Conservation (phyloP, 208 protist species). For the Crithidia bombi region DNA sequence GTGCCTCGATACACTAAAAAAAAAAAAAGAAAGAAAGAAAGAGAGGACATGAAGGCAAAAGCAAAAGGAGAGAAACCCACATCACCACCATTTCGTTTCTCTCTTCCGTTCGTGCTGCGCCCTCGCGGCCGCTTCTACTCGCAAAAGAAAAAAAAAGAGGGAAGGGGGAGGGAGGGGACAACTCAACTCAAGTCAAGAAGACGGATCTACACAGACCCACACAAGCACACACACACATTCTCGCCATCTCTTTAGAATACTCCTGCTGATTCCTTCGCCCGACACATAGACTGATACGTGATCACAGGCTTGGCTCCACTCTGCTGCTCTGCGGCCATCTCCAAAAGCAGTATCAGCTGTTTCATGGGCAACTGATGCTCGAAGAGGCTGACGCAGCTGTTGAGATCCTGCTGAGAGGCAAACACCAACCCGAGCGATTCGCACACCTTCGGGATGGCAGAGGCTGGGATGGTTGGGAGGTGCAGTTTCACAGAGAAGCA, state of each 20-base stretch:
- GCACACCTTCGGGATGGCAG: constrained; percentile 50
- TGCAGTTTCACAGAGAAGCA: constrained; percentile 91
- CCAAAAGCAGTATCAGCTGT: constrained; percentile 79
- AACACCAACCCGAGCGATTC: constrained; percentile 49
- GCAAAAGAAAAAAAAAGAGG: neutral
- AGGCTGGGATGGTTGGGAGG: constrained; percentile 50
- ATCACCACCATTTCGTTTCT: neutral
- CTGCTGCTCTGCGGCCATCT: constrained; percentile 74
- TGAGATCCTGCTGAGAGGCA: constrained; percentile 36
- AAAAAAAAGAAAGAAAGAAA: constrained; percentile 10
- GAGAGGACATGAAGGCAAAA: neutral
- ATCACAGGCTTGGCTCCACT: constrained; percentile 32
- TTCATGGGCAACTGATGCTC: constrained; percentile 69
- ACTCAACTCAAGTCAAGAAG: neutral
- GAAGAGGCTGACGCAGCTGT: constrained; percentile 40
- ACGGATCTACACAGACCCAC: neutral
- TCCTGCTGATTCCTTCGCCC: constrained; percentile 66
- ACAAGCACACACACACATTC: neutral
- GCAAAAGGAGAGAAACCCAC: neutral
- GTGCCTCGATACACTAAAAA: too few species aligned
- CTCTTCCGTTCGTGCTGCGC: neutral
- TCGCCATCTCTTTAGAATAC: constrained; percentile 25
- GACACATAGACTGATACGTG: constrained; percentile 49
- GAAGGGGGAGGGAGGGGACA: too few species aligned
- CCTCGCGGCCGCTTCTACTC: neutral